Evolutionary conservation across 306 rosid genomes (phyloP).

Genomic region (Begonia masoniana): DNA sequence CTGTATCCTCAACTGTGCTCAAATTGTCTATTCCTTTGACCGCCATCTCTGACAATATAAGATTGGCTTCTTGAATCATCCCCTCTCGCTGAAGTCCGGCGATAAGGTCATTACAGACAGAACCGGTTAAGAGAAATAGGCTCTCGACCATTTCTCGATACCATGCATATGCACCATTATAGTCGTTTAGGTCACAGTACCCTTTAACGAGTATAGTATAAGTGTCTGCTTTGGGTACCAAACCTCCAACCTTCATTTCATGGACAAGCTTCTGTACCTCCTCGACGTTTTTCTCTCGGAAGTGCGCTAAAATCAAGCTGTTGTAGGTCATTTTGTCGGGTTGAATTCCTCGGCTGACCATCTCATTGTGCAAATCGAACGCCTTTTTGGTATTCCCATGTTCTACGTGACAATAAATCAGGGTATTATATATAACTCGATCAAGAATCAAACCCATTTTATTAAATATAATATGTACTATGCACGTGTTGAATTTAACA

Average conservation of each 20-base stretch:
- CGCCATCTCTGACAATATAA: constrained; percentile 39
- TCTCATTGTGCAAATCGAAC: constrained; percentile 32
- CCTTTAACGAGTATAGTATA: constrained; percentile 63
- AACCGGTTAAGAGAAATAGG: constrained; percentile 24
- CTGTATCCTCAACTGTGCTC: constrained; percentile 8
- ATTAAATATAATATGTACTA: too few species aligned
- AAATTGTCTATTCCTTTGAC: constrained; percentile 21
- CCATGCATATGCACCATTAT: constrained; percentile 58
- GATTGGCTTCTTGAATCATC: constrained; percentile 47
- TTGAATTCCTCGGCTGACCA: constrained; percentile 40
- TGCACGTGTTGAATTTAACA: too few species aligned
- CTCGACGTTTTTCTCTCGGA: constrained; percentile 33
- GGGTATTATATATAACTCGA: constrained; percentile 39
- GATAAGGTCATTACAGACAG: constrained; percentile 31
- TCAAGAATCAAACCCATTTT: constrained; percentile 44
- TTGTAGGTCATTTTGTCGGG: constrained; percentile 67
- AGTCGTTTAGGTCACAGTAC: constrained; percentile 47
- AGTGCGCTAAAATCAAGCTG: constrained; percentile 57
- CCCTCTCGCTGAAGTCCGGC: constrained; percentile 53
- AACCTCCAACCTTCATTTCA: constrained; percentile 65
- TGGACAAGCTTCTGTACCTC: constrained; percentile 37
- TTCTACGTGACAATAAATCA: constrained; percentile 38
- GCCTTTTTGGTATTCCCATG: constrained; percentile 47
- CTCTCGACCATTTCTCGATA: constrained; percentile 47
- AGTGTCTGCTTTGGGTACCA: constrained; percentile 57